phyloP scores from a whole-genome alignment of 2,329 filamentous ascomycete genomes.

The Aquanectria penicillioides region DNA sequence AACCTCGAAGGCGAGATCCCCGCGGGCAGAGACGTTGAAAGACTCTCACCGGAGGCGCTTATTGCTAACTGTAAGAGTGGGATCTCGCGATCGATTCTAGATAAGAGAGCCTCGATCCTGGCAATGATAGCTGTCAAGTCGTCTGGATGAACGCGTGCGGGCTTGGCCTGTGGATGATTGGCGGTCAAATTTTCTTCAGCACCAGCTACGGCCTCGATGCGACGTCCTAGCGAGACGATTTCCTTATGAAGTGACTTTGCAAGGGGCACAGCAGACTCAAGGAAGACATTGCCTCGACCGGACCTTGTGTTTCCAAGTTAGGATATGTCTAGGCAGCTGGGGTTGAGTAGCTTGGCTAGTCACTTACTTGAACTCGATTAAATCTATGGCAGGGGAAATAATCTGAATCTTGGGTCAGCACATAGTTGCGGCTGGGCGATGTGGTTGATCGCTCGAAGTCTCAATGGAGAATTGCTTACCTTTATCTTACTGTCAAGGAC shows the following conservation, averaged over 20 bases:
- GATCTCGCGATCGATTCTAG: constrained; percentile 88
- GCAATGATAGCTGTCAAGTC: constrained; percentile 76
- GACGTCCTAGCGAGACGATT: constrained; percentile 81
- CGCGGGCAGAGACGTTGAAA: constrained; percentile 81
- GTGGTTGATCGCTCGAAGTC: background rate
- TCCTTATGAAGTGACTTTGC: constrained; percentile 86
- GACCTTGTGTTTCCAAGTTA: constrained; percentile 51
- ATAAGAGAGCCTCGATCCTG: constrained; percentile 79
- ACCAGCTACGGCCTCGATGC: constrained; percentile 75
- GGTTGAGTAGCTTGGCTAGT: constrained; percentile 15
- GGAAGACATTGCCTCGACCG: constrained; percentile 63
- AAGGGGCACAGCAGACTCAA: constrained; percentile 86
- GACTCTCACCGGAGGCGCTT: constrained; percentile 88
- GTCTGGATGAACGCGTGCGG: constrained; percentile 57
- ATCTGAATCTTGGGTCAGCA: constrained; percentile 63
- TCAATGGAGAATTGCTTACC: constrained; percentile 51
- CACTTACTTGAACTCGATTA: constrained; percentile 86
- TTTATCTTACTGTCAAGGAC: constrained; percentile 87
- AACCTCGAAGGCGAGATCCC: constrained; percentile 91
- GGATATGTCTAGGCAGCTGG: constrained; percentile 11
- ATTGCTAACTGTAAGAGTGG: constrained; percentile 94
- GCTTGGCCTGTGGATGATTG: constrained; percentile 51
- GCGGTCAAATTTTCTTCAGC: constrained; percentile 62
- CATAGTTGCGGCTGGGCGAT: too few species aligned
- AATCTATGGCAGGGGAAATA: constrained; percentile 88